phyloP scores from a whole-genome alignment of 805 yeast species.

The Pichia paraexigua region DNA sequence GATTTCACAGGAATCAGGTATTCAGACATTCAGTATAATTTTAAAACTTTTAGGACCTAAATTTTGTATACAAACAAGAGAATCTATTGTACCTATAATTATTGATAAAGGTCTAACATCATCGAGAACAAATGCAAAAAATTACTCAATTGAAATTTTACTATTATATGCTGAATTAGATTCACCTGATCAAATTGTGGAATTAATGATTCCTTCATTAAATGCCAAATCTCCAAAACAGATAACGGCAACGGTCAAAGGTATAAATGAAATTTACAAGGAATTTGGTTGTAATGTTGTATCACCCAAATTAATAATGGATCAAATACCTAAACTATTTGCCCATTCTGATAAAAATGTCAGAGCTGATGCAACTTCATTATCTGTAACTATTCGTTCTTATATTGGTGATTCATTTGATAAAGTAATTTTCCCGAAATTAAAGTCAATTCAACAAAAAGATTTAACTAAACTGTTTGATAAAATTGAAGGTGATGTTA shows the following conservation, averaged over 20 bases:
- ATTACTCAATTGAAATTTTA: conserved; percentile 54
- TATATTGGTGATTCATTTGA: conserved; percentile 67
- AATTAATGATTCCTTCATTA: conserved; percentile 54
- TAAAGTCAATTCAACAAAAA: conserved; percentile 89
- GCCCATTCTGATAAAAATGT: conserved; percentile 84
- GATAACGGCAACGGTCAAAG: conserved; percentile 57
- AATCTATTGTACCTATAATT: conserved; percentile 38
- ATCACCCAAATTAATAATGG: conserved; percentile 49
- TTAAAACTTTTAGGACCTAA: conserved; percentile 48
- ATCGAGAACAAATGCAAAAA: conserved; percentile 65
- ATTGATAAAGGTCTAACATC: conserved; percentile 82
- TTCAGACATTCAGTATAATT: conserved; percentile 45
- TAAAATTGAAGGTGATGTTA: conserved; percentile 34
- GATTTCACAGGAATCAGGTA: conserved; percentile 83
- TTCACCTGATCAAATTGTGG: conserved; percentile 57
- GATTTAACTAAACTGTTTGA: conserved; percentile 69
- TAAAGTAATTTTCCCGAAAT: conserved; percentile 50
- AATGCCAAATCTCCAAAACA: conserved; percentile 67
- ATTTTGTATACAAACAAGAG: conserved; percentile 34
- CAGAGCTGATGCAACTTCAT: conserved; percentile 63
- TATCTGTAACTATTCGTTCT: conserved; percentile 61
- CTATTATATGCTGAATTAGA: conserved; percentile 58
- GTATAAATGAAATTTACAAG: conserved; percentile 46
- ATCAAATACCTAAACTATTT: conserved; percentile 57
- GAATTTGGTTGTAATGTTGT: conserved; percentile 58